Conservation (phyloP, 352 stramenopile genomes). For the Phytophthora ramorum region DNA sequence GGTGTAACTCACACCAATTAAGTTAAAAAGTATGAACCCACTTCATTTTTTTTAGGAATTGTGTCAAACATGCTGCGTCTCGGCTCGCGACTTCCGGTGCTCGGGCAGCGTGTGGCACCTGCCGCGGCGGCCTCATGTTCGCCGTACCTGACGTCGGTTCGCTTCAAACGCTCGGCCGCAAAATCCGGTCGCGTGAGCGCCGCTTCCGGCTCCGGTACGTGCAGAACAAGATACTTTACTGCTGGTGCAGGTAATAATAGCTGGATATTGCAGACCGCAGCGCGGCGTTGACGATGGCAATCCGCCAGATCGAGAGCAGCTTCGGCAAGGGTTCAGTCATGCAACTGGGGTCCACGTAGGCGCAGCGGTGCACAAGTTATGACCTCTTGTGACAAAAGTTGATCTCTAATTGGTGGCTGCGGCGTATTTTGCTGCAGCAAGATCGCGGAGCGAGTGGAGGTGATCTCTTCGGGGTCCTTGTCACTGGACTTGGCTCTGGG, state of each 20-base stretch:
- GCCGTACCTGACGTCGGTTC: conserved; percentile 24
- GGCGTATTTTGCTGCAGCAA: conserved; percentile 47
- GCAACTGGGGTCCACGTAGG: conserved; percentile 93
- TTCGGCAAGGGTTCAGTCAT: conserved; percentile 98
- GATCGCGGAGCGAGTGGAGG: conserved; percentile 91
- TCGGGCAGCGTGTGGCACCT: conserved; percentile 11
- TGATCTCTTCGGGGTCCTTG: conserved; percentile 94
- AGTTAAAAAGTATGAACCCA: conserved; percentile 10
- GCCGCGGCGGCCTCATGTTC: conserved; percentile 3
- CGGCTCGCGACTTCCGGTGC: conserved; percentile 16
- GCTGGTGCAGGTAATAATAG: conserved; percentile 4
- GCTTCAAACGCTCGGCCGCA: conserved; percentile 42
- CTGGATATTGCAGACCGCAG: conserved; percentile 59
- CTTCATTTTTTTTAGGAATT: not conserved
- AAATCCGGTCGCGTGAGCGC: conserved; percentile 34
- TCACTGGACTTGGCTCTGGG: conserved; percentile 93
- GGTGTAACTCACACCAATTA: too few relatives aligned
- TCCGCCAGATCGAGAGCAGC: conserved; percentile 95
- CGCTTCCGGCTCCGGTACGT: conserved; percentile 25
- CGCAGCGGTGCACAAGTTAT: not conserved
- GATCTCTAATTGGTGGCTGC: not conserved
- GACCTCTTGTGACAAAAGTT: conserved; percentile 9
- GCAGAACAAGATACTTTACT: not conserved
- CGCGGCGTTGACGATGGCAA: conserved; percentile 93
- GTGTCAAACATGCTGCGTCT: conserved; percentile 31